phyloP scores from a whole-genome alignment of 1,139 yeast genomes.

The Hemisphaericaspora xylanilytica region DNA sequence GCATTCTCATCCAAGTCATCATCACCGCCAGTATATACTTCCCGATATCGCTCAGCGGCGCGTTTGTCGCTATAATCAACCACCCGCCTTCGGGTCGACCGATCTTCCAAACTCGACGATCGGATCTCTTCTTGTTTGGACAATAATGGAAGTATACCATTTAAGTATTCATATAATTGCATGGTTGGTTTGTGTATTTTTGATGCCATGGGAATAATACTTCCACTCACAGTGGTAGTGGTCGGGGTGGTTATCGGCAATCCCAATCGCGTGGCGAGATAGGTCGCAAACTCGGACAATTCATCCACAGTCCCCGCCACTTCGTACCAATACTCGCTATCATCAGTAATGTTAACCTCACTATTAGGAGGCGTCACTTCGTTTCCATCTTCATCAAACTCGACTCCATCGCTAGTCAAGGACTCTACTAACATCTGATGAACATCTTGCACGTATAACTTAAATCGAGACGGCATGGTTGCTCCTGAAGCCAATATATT shows the following conservation, averaged over 20 bases:
- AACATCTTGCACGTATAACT: constrained; percentile 52
- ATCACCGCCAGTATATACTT: constrained; percentile 9
- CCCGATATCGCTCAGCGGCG: constrained; percentile 19
- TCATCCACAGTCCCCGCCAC: constrained; percentile 38
- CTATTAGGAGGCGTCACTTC: constrained; percentile 26
- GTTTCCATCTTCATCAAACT: constrained; percentile 32
- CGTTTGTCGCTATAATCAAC: constrained; percentile 17
- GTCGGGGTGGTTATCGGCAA: no score
- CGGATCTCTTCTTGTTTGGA: constrained; percentile 19
- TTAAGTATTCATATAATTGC: constrained; percentile 27
- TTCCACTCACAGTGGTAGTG: neutral
- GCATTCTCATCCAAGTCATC: constrained; percentile 14
- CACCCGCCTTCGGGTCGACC: constrained; percentile 17
- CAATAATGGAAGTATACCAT: constrained; percentile 23
- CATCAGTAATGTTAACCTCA: constrained; percentile 5
- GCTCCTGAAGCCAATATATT: constrained; percentile 16
- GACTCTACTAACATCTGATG: constrained; percentile 32
- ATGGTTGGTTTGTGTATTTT: constrained; percentile 27
- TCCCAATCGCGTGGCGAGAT: constrained; percentile 24
- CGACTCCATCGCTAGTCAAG: constrained; percentile 32
- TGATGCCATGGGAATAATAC: constrained; percentile 21
- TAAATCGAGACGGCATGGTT: constrained; percentile 37
- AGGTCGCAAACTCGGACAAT: constrained; percentile 30
- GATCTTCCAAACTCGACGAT: constrained; percentile 12
- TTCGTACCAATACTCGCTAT: constrained; percentile 38